Conservation (phyloP, 2,329 filamentous ascomycete genomes). For the Massarina eburnea region DNA sequence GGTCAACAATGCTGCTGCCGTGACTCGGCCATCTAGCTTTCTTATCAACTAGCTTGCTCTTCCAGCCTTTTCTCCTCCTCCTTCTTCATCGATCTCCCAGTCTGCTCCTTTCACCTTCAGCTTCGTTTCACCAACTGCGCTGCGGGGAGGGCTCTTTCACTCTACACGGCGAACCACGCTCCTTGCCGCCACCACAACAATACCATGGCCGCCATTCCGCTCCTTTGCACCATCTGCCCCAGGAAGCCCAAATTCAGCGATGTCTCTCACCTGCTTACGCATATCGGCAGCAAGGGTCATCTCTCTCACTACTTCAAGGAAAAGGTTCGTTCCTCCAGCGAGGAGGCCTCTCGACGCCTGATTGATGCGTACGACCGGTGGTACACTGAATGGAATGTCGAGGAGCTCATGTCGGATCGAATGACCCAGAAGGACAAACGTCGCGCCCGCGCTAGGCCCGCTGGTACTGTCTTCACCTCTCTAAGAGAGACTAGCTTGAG, state of each 20-base stretch:
- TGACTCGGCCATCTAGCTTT: conserved; percentile 26
- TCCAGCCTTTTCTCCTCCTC: conserved; percentile 27
- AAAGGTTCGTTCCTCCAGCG: conserved; percentile 69
- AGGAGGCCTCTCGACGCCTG: conserved; percentile 63
- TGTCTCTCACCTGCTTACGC: conserved; percentile 86
- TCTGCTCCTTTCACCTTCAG: conserved; percentile 41
- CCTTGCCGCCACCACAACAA: conserved; percentile 22
- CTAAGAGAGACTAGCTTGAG: conserved; percentile 2
- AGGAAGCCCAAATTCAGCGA: conserved; percentile 82
- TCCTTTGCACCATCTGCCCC: conserved; percentile 82
- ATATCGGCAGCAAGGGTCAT: conserved; percentile 91
- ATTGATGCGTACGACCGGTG: conserved; percentile 74
- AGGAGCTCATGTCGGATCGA: conserved; percentile 73
- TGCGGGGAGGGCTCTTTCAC: conserved; percentile 31
- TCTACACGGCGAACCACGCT: conserved; percentile 21
- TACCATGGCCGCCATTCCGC: conserved; percentile 58
- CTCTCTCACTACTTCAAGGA: conserved; percentile 81
- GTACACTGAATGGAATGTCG: conserved; percentile 73
- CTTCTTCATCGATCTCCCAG: conserved; percentile 32
- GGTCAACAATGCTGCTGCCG: conserved; percentile 22
- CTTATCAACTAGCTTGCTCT: conserved; percentile 23
- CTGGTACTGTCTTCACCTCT: conserved; percentile 27
- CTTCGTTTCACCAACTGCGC: conserved; percentile 24
- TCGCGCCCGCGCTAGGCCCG: conserved; percentile 47
- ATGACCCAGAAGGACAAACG: conserved; percentile 75